Evolutionary conservation across 1,284 basidiomycete species (phyloP), one percentile per base, ranked within the genome.

Genomic region (Tilletia setariae): DNA sequence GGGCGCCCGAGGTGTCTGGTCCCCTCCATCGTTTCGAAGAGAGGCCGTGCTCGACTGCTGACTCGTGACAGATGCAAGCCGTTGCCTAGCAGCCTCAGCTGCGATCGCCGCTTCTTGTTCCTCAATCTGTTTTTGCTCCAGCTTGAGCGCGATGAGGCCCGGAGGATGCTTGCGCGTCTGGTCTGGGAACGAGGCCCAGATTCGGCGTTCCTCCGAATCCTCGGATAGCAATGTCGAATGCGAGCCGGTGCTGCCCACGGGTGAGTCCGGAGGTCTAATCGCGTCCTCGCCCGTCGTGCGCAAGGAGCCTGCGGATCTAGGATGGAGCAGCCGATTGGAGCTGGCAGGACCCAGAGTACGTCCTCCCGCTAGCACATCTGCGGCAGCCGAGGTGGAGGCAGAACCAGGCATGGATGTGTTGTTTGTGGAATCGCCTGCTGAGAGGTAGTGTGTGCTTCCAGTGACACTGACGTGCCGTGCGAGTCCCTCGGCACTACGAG

Each of bases 141-240:
- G 32, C 44, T 76, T 70, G n/a, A 76, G 68, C 2, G 75, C 76
- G 40, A 77, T 75, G 0, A 76, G 66, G 6, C 76, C 76, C 2
- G 76, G 76, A 0, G 76, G 76, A 63, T 78, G 73, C 28, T 70
- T 64, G 44, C 75, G 68, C 40, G 64, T 68, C 65, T 78, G 76
- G 3, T 75, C 69, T 0, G 76, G 76, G 68, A 78, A 78, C 3
- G 70, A 68, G 1, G 70, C 69, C 76, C 76, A 78, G 1, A 78
- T 65, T 3, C 75, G 68, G 0, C 67, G 51, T 61, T 78, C 75
- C 30, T 76, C 75, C 9, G 72, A 75, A 49, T 76, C 75, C 13
- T 74, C 71, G 8, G 67, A 63, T 21, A 44, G 28, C 28, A 61
- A 32, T 28, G 56, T 61, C 25, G 56, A 61, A 15, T 61, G 56